These are phyloP conservation scores for Polygonum aviculare DNA, from an alignment of 148 eudicot species.

Conservation along the genomic window DNA sequence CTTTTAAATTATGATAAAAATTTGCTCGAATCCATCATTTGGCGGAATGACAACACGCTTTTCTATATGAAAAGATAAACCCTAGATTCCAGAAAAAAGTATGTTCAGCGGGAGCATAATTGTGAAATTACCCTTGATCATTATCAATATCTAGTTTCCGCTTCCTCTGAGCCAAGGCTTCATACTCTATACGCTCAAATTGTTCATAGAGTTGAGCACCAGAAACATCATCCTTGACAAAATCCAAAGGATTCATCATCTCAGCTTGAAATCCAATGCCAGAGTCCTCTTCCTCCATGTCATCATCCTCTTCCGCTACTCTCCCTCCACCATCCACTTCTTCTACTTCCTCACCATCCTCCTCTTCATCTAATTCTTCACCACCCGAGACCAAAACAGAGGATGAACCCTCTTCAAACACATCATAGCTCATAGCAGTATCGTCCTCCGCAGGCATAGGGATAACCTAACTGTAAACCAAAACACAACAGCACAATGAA, in stretches of 20 bases:
- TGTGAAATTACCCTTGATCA: slow-evolving; percentile 23
- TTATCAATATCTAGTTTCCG: slow-evolving; percentile 30
- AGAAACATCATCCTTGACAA: slow-evolving; percentile 31
- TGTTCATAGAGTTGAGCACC: slow-evolving; percentile 49
- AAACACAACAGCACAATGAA: too few relatives aligned
- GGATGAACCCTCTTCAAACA: neutral
- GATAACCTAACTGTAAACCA: neutral
- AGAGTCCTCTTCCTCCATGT: slow-evolving; percentile 26
- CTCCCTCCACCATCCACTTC: slow-evolving; percentile 26
- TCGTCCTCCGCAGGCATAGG: neutral
- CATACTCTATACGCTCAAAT: slow-evolving; percentile 52
- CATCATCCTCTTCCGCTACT: slow-evolving; percentile 30
- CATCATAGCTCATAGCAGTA: neutral
- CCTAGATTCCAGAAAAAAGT: neutral
- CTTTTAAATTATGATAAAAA: neutral
- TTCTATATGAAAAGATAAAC: neutral
- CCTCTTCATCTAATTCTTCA: slow-evolving; percentile 21
- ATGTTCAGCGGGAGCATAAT: neutral
- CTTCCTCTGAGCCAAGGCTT: slow-evolving; percentile 59
- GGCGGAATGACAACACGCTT: neutral
- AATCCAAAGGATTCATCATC: slow-evolving; percentile 59
- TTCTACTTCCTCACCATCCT: slow-evolving; percentile 20
- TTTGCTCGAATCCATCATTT: neutral
- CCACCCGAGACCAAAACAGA: slow-evolving; percentile 5
- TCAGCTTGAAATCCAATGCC: slow-evolving; percentile 40